Base-by-base conservation (phyloP, 2,329 filamentous ascomycete species). In the Periconia digitata region DNA sequence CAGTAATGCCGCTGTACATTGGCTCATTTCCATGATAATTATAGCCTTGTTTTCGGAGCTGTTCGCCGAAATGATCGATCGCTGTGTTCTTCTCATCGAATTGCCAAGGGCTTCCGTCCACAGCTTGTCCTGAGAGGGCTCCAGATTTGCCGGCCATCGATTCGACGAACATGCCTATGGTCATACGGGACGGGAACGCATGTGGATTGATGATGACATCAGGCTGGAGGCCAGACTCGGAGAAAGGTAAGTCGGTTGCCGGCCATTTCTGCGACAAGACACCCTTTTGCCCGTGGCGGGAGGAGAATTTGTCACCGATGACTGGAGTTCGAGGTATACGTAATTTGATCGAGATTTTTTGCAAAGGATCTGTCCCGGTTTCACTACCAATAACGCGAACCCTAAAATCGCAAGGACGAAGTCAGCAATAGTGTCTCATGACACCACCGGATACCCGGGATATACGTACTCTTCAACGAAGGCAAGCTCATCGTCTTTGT, bases 161-260 rank as follows among this genome's bases (percentile, higher is more conserved):
- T 77, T 99, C 94, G 67, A 99, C 85, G 73, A 99, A 97, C 90
- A 97, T 97, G 67, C 94, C 94, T 68, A 99, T 99, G 17, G 94
- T 99, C 94, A 99, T 99, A 74, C 94, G 92, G 39, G 92, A 97
- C 7, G 94, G 94, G 81, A 99, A 99, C 67, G 94, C 94, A 80
- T 99, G 94, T 35, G 94, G 94, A 76, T 99, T 99, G 79, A 99
- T 99, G 74, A 99, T 99, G 63, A 96, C 81, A 73, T 99, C 94
- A 8, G 94, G 94, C 67, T 96, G 92, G 52, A 99, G 97, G 45
- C 94, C 94, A 6, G 88, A 89, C 75, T 99, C 94, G 2, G 90
- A 91, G 74, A 97, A 99, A 3, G 94, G 94, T 89, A 99, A 94
- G 70, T 97, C 92, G 50, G 89, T 78, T 2, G 86, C 83, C 0